A percentile compares a stretch with the other conserved stretches of the same genome.
phyloP scores from a whole-genome alignment of 2,329 filamentous ascomycete species.

The Fusarium sterilihyphosum region DNA sequence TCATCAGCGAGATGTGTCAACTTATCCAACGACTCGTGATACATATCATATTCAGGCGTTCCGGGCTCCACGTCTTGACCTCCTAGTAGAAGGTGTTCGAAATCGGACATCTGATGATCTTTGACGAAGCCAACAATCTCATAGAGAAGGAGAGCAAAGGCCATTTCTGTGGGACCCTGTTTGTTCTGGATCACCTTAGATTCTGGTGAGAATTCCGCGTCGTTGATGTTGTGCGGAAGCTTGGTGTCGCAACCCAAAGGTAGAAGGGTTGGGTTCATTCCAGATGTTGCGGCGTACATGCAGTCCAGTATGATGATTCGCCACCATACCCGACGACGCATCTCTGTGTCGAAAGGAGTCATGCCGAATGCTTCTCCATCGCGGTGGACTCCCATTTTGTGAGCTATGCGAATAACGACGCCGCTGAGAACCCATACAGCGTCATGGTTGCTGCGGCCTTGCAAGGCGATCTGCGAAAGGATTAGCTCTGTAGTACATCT shows the following conservation, averaged over 20 bases:
- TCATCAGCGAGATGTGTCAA: background rate
- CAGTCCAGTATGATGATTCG: constrained; percentile 9
- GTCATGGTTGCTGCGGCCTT: constrained; percentile 8
- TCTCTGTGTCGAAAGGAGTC: background rate
- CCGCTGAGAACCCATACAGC: constrained; percentile 9
- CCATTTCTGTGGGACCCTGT: constrained; percentile 11
- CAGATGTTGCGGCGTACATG: constrained; percentile 9
- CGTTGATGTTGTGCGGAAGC: background rate
- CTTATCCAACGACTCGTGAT: background rate
- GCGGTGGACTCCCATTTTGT: constrained; percentile 9
- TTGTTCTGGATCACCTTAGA: background rate
- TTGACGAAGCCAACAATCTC: background rate
- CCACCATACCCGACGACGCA: constrained; percentile 17
- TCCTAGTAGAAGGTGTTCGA: constrained; percentile 5
- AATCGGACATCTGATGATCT: background rate
- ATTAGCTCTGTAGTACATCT: rapidly evolving
- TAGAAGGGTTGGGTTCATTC: background rate
- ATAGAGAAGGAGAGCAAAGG: background rate
- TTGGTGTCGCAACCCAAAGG: background rate
- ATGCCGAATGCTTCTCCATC: background rate
- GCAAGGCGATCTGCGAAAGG: background rate
- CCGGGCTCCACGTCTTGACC: background rate
- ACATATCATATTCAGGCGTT: background rate
- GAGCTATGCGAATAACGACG: constrained; percentile 2
- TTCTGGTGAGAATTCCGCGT: background rate